Conservation (phyloP, 2,329 filamentous ascomycete species). For the Coniella vitis region DNA sequence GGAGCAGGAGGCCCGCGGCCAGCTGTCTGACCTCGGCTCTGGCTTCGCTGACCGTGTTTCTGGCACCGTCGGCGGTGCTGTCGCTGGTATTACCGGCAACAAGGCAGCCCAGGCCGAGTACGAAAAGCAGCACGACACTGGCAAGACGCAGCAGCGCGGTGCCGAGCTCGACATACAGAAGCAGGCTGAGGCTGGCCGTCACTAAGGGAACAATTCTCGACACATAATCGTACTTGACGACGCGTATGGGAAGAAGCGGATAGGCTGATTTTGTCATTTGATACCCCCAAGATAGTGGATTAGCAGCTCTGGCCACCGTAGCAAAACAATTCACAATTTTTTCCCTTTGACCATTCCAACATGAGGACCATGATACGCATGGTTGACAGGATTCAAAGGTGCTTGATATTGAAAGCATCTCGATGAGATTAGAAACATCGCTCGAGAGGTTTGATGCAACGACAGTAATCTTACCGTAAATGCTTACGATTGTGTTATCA, state of each 20-base stretch:
- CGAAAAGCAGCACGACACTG: constrained; percentile 65
- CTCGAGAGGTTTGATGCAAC: too few species aligned
- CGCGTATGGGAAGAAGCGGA: not conserved
- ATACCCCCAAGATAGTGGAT: constrained; percentile 9
- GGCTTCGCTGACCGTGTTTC: constrained; percentile 62
- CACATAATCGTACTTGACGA: not conserved
- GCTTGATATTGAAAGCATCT: too few species aligned
- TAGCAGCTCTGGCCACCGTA: too few species aligned
- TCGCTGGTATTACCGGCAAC: constrained; percentile 69
- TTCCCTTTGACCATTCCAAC: too few species aligned
- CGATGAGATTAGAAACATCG: too few species aligned
- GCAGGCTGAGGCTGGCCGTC: constrained; percentile 45
- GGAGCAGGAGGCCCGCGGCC: constrained; percentile 74
- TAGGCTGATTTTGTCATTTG: constrained; percentile 4
- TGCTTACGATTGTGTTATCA: too few species aligned
- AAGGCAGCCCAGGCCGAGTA: constrained; percentile 56
- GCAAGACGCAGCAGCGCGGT: constrained; percentile 74
- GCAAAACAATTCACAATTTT: too few species aligned
- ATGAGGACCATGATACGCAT: too few species aligned
- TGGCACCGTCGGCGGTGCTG: constrained; percentile 64
- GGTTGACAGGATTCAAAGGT: too few species aligned
- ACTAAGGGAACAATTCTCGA: not conserved
- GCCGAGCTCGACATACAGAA: constrained; percentile 77
- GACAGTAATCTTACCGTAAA: too few species aligned
- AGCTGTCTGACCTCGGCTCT: constrained; percentile 65